phyloP scores from a whole-genome alignment of 257 asterid genomes.

The Eucommia ulmoides region DNA sequence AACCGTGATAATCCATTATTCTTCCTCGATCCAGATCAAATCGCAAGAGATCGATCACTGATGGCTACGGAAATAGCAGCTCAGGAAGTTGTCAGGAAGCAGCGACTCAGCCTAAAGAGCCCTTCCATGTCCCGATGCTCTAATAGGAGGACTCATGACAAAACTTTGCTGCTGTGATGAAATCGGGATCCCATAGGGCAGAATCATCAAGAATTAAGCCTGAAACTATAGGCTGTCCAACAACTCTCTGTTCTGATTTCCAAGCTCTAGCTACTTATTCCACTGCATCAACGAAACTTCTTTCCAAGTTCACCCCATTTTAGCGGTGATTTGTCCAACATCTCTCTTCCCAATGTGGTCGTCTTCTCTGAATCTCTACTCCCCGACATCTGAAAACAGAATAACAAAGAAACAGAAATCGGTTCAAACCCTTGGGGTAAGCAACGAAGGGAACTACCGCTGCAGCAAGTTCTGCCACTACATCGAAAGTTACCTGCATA shows the following conservation, averaged over 20 bases:
- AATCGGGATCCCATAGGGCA: constrained; percentile 84
- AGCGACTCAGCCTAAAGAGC: constrained; percentile 99
- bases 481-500: constrained; percentile 20
- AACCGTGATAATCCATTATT: no score
- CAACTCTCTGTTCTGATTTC: constrained; percentile 61
- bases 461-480: constrained; percentile 14
- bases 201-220: constrained; percentile 81
- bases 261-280: not conserved
- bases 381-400: no score
- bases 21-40: no score
- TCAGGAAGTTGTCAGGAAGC: no score
- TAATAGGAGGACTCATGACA: constrained; percentile 95
- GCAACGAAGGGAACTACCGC: constrained; percentile 24
- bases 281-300: not conserved
- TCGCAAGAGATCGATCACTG: no score
- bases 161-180: constrained; percentile 78
- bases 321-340: no score
- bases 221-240: constrained; percentile 92
- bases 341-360: no score
- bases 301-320: no score
- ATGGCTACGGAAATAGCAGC: no score
- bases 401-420: no score
- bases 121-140: constrained; percentile 82
- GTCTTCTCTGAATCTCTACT: no score
- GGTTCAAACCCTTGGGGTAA: no score